phyloP scores from a whole-genome alignment of 73 alveolate species.

The Paramecium tetraurelia region DNA sequence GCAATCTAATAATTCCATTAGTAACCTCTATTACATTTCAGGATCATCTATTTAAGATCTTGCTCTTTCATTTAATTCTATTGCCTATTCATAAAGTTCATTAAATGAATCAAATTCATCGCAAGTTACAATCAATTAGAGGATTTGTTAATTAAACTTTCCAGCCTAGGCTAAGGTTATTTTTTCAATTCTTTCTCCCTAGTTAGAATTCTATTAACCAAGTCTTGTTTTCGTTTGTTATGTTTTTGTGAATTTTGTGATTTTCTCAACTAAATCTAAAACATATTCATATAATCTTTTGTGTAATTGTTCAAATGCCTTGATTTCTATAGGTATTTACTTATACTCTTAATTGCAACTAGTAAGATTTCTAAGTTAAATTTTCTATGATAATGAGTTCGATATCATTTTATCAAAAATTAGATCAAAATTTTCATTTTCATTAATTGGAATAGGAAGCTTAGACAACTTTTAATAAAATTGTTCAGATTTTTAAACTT shows the following conservation, averaged over 20 bases:
- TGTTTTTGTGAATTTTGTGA: background rate
- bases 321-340: background rate
- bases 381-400: background rate
- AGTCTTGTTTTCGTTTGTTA: background rate
- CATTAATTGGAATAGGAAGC: background rate
- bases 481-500: background rate
- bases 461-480: background rate
- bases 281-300: background rate
- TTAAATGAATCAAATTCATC: background rate
- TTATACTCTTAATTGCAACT: background rate
- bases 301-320: background rate
- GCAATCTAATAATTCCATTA: background rate
- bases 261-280: background rate
- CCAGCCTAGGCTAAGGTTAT: background rate
- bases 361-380: background rate
- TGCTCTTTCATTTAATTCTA: background rate
- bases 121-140: background rate
- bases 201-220: background rate
- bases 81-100: background rate
- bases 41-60: background rate
- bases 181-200: slow-evolving; percentile 20
- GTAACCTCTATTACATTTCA: background rate
- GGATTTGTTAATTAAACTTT: background rate
- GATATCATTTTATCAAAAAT: background rate
- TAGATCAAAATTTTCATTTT: background rate